A percentile compares a stretch with the other conserved stretches of the same genome.
phyloP scores from a whole-genome alignment of 2,329 filamentous ascomycete species.

The Akanthomyces lecanii region DNA sequence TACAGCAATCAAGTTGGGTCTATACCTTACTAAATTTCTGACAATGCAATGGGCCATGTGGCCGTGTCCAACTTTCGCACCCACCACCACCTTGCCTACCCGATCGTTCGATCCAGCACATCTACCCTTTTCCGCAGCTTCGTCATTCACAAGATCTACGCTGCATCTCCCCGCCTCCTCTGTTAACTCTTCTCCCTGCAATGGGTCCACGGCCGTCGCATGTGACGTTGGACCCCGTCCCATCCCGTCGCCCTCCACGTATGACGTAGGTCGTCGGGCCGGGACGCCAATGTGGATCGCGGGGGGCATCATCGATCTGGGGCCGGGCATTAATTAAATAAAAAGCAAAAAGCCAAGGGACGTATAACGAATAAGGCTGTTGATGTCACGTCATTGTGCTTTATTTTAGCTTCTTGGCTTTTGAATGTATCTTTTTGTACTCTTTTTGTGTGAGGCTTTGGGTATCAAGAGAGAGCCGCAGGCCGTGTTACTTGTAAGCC shows the following conservation, averaged over 20 bases:
- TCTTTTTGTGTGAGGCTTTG: neutral
- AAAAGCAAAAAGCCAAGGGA: neutral
- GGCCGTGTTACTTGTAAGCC: neutral
- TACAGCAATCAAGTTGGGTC: too few species aligned
- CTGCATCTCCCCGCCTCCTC: neutral
- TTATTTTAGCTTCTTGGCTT: neutral
- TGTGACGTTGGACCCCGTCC: neutral
- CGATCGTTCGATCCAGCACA: too few species aligned
- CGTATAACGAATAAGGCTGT: neutral
- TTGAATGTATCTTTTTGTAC: conserved; percentile 11
- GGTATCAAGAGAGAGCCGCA: neutral
- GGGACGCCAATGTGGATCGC: neutral
- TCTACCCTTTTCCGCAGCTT: too few species aligned
- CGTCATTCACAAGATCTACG: neutral
- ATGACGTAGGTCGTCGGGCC: conserved; percentile 1
- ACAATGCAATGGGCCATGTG: too few species aligned
- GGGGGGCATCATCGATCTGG: conserved; percentile 3
- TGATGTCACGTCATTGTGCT: conserved; percentile 4
- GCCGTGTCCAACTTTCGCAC: too few species aligned
- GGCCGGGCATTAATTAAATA: neutral
- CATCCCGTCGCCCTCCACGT: neutral
- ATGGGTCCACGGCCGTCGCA: neutral
- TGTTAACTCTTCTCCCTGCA: too few species aligned
- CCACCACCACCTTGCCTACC: too few species aligned
- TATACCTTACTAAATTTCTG: too few species aligned